These are phyloP conservation scores for Chlamydomonas sphaeroides DNA, from an alignment of 139 green algal genomes.

Conservation along the genomic window DNA sequence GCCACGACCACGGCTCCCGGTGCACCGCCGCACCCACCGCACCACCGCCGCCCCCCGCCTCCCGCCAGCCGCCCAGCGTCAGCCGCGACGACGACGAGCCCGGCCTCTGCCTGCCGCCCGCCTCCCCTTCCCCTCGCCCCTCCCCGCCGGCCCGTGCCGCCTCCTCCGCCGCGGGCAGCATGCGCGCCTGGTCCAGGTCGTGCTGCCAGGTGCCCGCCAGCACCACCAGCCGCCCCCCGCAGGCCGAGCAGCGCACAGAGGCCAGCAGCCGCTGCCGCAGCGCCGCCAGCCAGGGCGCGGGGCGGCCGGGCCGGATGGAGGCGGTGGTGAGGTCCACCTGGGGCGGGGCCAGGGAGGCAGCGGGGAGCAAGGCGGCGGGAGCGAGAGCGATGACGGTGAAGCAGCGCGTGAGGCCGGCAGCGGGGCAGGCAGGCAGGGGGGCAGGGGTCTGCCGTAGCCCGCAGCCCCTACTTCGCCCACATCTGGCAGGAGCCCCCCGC, in stretches of 20 bases:
- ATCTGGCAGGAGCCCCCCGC: too few species aligned
- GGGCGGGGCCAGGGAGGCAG: neutral
- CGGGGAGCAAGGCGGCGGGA: neutral
- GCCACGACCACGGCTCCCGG: constrained; percentile 11
- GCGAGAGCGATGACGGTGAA: too few species aligned
- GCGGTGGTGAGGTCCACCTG: constrained; percentile 76
- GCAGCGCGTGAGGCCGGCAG: too few species aligned
- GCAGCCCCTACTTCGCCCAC: too few species aligned
- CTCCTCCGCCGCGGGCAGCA: constrained; percentile 47
- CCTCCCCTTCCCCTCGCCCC: neutral
- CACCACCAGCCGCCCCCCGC: constrained; percentile 31
- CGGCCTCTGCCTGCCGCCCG: neutral
- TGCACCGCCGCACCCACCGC: neutral
- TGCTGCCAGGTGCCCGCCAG: constrained; percentile 81
- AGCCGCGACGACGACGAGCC: neutral
- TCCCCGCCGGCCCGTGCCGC: neutral
- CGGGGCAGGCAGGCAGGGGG: too few species aligned
- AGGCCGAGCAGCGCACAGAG: constrained; percentile 40
- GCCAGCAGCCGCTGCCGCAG: constrained; percentile 59
- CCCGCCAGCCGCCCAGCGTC: constrained; percentile 8
- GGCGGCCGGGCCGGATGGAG: constrained; percentile 68
- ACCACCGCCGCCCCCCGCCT: neutral
- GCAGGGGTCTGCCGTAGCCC: too few species aligned
- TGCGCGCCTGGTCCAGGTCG: constrained; percentile 77
- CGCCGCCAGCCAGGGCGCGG: constrained; percentile 42